Evolutionary conservation across 306 rosid species (phyloP).

Genomic region (Rosa rugosa): DNA sequence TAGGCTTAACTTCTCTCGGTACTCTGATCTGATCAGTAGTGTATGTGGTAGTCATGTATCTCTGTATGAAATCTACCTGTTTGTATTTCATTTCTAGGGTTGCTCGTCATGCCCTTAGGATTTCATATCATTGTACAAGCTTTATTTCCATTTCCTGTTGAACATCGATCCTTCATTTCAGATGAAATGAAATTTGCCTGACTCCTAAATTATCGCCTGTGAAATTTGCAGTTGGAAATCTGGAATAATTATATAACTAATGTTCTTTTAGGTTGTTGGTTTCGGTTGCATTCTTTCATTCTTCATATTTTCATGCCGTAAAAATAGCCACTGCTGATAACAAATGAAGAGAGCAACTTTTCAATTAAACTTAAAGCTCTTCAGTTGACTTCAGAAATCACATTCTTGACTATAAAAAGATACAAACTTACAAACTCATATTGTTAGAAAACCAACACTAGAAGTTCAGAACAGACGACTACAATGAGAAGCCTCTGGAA

Average conservation of each 20-base stretch:
- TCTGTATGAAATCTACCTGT: slow-evolving; percentile 11
- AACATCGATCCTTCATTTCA: slow-evolving; percentile 6
- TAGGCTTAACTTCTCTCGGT: slow-evolving; percentile 7
- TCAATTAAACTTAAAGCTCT: background rate
- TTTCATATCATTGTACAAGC: slow-evolving; percentile 3
- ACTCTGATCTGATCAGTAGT: background rate
- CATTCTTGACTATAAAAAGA: background rate
- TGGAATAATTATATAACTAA: background rate
- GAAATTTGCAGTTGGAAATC: slow-evolving; percentile 8
- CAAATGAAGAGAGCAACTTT: background rate
- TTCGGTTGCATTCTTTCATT: background rate
- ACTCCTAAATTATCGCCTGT: background rate
- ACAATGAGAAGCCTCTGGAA: background rate
- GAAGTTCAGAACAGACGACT: background rate
- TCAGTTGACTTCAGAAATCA: background rate
- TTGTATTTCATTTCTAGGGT: slow-evolving; percentile 19
- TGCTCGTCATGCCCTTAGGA: slow-evolving; percentile 7
- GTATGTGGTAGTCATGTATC: background rate
- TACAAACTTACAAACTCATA: background rate
- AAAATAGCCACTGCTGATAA: background rate
- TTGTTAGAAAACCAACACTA: background rate
- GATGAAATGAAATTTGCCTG: slow-evolving; percentile 14
- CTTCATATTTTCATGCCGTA: background rate
- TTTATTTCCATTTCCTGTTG: background rate
- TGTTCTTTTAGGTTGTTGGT: background rate